A percentile compares a stretch with the other conserved stretches of the same genome.
These are phyloP conservation scores for Mitragyna speciosa DNA, from an alignment of 257 asterid species.

Conservation along the genomic window DNA sequence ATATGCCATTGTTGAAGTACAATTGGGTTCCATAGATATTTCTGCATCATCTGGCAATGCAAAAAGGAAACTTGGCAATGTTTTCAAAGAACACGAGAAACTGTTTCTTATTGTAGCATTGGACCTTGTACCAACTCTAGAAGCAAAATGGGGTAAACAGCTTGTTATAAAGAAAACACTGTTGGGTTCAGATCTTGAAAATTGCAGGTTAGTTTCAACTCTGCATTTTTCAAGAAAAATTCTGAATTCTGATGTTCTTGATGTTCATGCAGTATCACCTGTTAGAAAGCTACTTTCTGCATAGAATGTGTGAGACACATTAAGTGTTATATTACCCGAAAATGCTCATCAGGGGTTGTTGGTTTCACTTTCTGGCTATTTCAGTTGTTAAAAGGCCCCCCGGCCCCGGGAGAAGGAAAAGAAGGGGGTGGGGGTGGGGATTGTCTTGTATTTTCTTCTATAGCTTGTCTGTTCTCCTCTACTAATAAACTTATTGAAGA, in stretches of 20 bases:
- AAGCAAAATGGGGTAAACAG: slow-evolving; percentile 84
- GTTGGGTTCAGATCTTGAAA: slow-evolving; percentile 82
- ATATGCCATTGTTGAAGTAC: slow-evolving; percentile 85
- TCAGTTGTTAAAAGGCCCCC: too few relatives aligned
- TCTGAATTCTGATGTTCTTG: neutral
- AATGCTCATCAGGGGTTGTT: neutral
- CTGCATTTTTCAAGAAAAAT: neutral
- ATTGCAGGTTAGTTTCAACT: slow-evolving; percentile 58
- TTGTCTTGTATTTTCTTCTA: neutral
- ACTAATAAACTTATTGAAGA: neutral
- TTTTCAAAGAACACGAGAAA: slow-evolving; percentile 53
- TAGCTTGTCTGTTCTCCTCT: neutral
- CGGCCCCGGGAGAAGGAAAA: too few relatives aligned
- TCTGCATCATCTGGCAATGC: slow-evolving; percentile 45
- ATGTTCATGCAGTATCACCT: neutral
- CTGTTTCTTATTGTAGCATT: slow-evolving; percentile 65
- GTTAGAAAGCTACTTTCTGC: neutral
- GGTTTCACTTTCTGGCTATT: too few relatives aligned
- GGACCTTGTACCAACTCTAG: slow-evolving; percentile 83
- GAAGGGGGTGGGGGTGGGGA: neutral
- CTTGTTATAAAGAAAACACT: slow-evolving; percentile 66
- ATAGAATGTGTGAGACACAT: neutral
- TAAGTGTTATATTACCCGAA: neutral
- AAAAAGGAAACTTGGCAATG: slow-evolving; percentile 66
- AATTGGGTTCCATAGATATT: slow-evolving; percentile 39